These are phyloP conservation scores for Cladophialophora psammophila DNA, from an alignment of 2,329 filamentous ascomycete genomes.

Conservation along the genomic window DNA sequence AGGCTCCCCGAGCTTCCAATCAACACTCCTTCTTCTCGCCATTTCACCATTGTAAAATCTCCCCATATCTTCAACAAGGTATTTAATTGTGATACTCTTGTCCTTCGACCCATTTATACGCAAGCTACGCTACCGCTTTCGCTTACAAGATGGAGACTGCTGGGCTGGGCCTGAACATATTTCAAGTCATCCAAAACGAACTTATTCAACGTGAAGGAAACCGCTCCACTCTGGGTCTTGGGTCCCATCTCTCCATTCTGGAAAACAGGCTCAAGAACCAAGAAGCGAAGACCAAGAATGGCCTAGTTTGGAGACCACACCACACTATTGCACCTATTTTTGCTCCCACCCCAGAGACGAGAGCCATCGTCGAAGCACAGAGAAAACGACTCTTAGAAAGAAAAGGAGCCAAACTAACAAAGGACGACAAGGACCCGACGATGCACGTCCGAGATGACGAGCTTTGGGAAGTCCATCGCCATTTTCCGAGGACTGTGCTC, in stretches of 20 bases:
- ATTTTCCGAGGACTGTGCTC: constrained; percentile 33
- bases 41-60: neutral
- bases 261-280: constrained; percentile 34
- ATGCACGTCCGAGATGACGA: constrained; percentile 35
- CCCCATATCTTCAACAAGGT: neutral
- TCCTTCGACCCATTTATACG: neutral
- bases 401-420: constrained; percentile 22
- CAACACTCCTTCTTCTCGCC: neutral
- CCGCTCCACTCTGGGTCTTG: constrained; percentile 32
- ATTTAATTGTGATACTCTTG: neutral
- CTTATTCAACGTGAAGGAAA: constrained; percentile 35
- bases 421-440: constrained; percentile 36
- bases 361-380: constrained; percentile 24
- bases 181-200: constrained; percentile 41
- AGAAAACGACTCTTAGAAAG: constrained; percentile 29
- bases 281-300: constrained; percentile 30
- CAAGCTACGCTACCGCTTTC: neutral
- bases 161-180: constrained; percentile 37
- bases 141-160: constrained; percentile 19
- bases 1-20: neutral
- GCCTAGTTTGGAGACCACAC: constrained; percentile 31
- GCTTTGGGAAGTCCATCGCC: constrained; percentile 29
- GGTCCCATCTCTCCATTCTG: constrained; percentile 32
- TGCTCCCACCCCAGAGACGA: constrained; percentile 31
- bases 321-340: constrained; percentile 29